These are phyloP conservation scores for Rutstroemia sp. DNA, from an alignment of 2,329 filamentous ascomycete genomes.

Conservation along the genomic window DNA sequence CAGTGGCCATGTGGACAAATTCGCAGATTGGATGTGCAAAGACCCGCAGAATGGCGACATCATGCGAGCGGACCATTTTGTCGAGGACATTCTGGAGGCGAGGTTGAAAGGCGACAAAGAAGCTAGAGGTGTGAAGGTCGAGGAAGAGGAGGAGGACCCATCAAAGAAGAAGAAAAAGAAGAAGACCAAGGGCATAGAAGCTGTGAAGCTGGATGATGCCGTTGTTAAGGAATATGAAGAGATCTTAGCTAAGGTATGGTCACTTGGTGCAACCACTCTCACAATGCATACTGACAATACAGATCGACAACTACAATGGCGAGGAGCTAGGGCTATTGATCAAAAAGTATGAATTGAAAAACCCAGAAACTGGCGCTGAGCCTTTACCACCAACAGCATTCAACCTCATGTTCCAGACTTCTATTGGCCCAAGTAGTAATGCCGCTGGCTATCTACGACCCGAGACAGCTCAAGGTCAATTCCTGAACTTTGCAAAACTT, in stretches of 20 bases:
- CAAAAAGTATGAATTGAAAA: slow-evolving; percentile 83
- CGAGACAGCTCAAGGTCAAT: slow-evolving; percentile 96
- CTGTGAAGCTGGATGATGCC: slow-evolving; percentile 78
- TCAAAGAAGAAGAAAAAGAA: slow-evolving; percentile 91
- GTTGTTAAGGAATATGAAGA: slow-evolving; percentile 87
- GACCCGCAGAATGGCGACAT: slow-evolving; percentile 97
- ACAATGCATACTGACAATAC: slow-evolving; percentile 11
- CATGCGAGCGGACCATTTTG: slow-evolving; percentile 89
- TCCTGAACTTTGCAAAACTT: slow-evolving; percentile 93
- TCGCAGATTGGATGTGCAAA: slow-evolving; percentile 95
- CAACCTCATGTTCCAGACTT: slow-evolving; percentile 98
- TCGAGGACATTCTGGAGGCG: slow-evolving; percentile 86
- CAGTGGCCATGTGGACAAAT: slow-evolving; percentile 93
- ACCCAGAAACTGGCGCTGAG: slow-evolving; percentile 70
- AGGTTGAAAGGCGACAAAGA: slow-evolving; percentile 87
- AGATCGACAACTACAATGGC: slow-evolving; percentile 92
- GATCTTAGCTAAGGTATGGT: slow-evolving; percentile 61
- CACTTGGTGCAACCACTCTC: background rate
- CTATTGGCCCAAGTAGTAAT: slow-evolving; percentile 88
- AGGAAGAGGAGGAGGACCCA: slow-evolving; percentile 63
- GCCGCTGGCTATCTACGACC: slow-evolving; percentile 79
- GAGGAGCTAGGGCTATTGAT: slow-evolving; percentile 82
- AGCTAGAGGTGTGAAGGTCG: slow-evolving; percentile 75
- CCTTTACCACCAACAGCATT: slow-evolving; percentile 80
- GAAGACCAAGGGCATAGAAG: slow-evolving; percentile 70